Evolutionary conservation across 208 protist genomes (phyloP).

Genomic region (Acanthamoeba polyphaga): DNA sequence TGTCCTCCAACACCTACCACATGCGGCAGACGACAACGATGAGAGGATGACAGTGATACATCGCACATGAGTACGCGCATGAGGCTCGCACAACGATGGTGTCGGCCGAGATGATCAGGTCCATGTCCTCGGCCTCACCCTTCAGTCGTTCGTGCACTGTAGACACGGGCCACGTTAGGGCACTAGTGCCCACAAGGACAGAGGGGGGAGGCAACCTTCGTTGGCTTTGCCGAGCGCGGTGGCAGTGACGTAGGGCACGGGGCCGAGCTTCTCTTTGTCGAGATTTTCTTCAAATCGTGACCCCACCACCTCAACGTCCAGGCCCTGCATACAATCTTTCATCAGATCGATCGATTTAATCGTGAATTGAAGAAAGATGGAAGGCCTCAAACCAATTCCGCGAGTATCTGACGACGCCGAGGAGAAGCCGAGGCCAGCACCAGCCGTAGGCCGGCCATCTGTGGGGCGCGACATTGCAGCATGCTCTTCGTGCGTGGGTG

Average conservation of each 20-base stretch:
- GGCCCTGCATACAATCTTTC: background rate
- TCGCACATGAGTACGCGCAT: background rate
- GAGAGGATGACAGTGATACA: background rate
- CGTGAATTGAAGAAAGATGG: background rate
- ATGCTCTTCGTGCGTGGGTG: background rate
- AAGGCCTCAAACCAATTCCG: background rate
- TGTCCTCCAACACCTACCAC: conserved; percentile 16
- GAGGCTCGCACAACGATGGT: conserved; percentile 76
- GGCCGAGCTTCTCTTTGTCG: conserved; percentile 52
- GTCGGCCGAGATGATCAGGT: conserved; percentile 82
- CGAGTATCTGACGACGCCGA: conserved; percentile 32
- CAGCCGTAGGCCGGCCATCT: background rate
- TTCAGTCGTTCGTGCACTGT: background rate
- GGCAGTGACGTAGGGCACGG: conserved; percentile 54
- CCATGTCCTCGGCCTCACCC: background rate
- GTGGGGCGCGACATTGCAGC: background rate
- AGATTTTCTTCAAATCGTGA: conserved; percentile 79
- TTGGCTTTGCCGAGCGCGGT: conserved; percentile 71
- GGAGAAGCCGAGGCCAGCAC: conserved; percentile 71
- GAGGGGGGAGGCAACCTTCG: background rate
- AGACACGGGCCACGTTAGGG: too few relatives aligned
- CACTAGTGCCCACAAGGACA: too few relatives aligned
- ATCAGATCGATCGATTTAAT: background rate
- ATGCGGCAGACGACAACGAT: background rate
- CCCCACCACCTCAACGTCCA: conserved; percentile 18